Conservation (phyloP, 768 basidiomycete genomes). For the Russula sp. region DNA sequence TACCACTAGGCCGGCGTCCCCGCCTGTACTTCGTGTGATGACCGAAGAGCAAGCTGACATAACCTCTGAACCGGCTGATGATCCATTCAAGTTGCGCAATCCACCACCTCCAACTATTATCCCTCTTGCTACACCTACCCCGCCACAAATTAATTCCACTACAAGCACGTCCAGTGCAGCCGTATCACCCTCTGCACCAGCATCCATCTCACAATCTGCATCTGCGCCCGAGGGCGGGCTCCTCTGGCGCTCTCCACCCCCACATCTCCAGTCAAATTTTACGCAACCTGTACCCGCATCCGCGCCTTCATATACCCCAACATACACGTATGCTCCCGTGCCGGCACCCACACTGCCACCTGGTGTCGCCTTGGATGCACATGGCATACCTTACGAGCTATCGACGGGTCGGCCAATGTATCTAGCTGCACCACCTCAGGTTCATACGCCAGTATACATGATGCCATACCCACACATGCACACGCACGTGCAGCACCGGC, state of each 20-base stretch:
- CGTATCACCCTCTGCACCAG: constrained; percentile 12
- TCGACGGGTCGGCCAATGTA: constrained; percentile 80
- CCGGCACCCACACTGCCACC: constrained; percentile 50
- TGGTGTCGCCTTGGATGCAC: constrained; percentile 68
- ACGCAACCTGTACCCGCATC: constrained; percentile 38
- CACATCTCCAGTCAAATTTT: constrained; percentile 47
- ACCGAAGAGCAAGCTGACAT: constrained; percentile 33
- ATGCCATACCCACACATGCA: constrained; percentile 67
- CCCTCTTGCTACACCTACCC: constrained; percentile 33
- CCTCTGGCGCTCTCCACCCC: constrained; percentile 41
- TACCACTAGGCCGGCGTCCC: constrained; percentile 6
- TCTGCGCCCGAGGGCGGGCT: constrained; percentile 30
- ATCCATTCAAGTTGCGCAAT: constrained; percentile 57
- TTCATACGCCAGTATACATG: constrained; percentile 45
- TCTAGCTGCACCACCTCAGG: constrained; percentile 43
- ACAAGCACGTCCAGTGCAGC: constrained; percentile 6
- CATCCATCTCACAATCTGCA: constrained; percentile 12
- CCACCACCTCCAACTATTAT: constrained; percentile 44
- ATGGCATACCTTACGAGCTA: constrained; percentile 78
- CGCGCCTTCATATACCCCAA: constrained; percentile 64
- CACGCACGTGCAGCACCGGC: constrained; percentile 42
- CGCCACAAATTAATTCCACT: constrained; percentile 17
- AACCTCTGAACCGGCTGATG: constrained; percentile 47
- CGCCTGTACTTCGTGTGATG: constrained; percentile 13
- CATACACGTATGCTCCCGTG: constrained; percentile 54